Base-by-base conservation (phyloP, 257 asterid species). In the Ehretia macrophylla region DNA sequence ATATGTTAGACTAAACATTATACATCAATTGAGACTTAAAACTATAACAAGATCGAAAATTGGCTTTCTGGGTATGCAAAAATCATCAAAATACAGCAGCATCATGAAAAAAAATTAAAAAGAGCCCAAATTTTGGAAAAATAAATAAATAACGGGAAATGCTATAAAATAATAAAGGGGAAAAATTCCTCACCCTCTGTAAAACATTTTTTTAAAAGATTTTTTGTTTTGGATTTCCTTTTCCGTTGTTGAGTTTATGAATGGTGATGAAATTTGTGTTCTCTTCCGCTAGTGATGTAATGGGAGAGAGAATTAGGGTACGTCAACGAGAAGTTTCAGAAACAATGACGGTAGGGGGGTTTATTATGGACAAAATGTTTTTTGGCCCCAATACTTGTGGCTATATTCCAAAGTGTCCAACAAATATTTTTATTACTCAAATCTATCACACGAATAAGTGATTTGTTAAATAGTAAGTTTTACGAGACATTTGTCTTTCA, bases 131-230 rank as follows among this genome's bases (percentile, higher is more conserved):
- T 42, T 14, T 11, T 37, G 14, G 37, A 16, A 8, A n/a, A 16
- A n/a, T n/a, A n/a, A n/a, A n/a, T n/a, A n/a, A 21, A 54, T 5
- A 37, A 4, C 16, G 11, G 17, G 17, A 17, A n/a, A 20, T 1
- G 20, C 9, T 14, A 8, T 17, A 10, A 9, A n/a, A 19, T 12
- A 17, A 37, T 55, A 42, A 42, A n/a, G 23, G 55, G 37, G 14
- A 40, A 17, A 11, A 23, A 19, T 8, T 42, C 67, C 66, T 64
- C 63, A 74, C 79, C 79, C 79, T 60, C 79, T 51, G 40, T 54
- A 74, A 52, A 68, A 74, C 79, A 74, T 72, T 10, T 62, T 59
- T 10, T n/a, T n/a, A n/a, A n/a, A 4, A n/a, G 50, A 42, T 42
- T 42, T 10, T 42, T 23, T 27, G 54, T 32, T 52, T 19, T 10